These are phyloP conservation scores for Periconia sp. DNA, from an alignment of 2,329 filamentous ascomycete species.

Conservation along the genomic window DNA sequence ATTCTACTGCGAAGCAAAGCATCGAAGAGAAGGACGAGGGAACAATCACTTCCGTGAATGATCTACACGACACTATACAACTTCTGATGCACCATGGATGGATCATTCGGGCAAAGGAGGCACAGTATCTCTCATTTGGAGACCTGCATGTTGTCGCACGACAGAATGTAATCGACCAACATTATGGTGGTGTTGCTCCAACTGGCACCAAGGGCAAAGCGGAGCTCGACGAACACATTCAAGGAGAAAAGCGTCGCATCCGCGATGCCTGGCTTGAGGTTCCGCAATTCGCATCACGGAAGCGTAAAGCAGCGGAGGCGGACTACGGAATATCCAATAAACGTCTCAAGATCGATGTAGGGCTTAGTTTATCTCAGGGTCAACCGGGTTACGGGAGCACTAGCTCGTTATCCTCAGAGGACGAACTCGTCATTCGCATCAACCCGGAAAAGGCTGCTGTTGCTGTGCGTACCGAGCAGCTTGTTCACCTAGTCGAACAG, in stretches of 20 bases:
- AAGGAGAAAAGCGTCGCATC: conserved; percentile 61
- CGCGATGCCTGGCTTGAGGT: conserved; percentile 47
- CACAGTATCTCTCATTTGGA: conserved; percentile 60
- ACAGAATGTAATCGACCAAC: conserved; percentile 63
- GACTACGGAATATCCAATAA: conserved; percentile 34
- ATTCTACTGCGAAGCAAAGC: no score
- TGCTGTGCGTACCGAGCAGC: conserved; percentile 77
- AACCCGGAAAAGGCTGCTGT: conserved; percentile 88
- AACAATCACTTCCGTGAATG: conserved; percentile 32
- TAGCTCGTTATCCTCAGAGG: conserved; percentile 53
- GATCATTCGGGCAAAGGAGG: conserved; percentile 65
- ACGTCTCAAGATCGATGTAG: conserved; percentile 37
- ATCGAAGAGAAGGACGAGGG: no score
- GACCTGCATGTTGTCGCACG: conserved; percentile 66
- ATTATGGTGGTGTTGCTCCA: conserved; percentile 58
- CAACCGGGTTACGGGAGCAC: not conserved
- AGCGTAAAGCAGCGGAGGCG: conserved; percentile 22
- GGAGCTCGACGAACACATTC: conserved; percentile 65
- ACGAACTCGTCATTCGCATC: conserved; percentile 74
- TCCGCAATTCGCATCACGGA: conserved; percentile 27
- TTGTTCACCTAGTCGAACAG: conserved; percentile 75
- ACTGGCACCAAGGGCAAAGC: conserved; percentile 71
- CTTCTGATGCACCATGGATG: conserved; percentile 68
- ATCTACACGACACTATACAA: conserved; percentile 53
- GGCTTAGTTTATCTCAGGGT: conserved; percentile 12